Evolutionary conservation across 2,329 filamentous ascomycete species (phyloP).

Genomic region (Beauveria australis): DNA sequence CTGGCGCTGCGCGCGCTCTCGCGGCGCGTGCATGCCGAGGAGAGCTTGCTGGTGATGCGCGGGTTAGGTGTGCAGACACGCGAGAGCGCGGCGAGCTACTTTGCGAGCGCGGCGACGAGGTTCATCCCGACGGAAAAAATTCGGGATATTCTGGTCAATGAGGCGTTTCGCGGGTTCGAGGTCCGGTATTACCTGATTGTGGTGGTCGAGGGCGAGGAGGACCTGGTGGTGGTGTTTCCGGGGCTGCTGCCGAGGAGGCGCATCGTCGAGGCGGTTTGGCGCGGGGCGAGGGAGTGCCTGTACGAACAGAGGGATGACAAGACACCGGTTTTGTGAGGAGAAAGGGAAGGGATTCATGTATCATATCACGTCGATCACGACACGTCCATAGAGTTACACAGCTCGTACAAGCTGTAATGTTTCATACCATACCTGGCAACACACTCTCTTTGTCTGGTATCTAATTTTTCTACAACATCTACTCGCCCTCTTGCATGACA

Average conservation of each 20-base stretch:
- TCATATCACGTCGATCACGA: not conserved
- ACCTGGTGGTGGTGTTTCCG: slow-evolving; percentile 93
- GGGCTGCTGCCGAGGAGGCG: slow-evolving; percentile 62
- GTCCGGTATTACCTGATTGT: slow-evolving; percentile 84
- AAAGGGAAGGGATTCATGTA: not conserved
- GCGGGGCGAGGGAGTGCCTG: slow-evolving; percentile 72
- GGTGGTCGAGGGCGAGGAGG: slow-evolving; percentile 79
- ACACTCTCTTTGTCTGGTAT: not conserved
- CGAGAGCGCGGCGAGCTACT: slow-evolving; percentile 53
- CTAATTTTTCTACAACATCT: slow-evolving; percentile 1
- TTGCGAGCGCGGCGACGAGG: slow-evolving; percentile 40
- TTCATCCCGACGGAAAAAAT: slow-evolving; percentile 87
- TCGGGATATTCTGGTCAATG: slow-evolving; percentile 87
- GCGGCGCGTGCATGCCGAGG: slow-evolving; percentile 50
- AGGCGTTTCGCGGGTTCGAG: slow-evolving; percentile 88
- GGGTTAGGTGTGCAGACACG: slow-evolving; percentile 87
- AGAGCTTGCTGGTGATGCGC: slow-evolving; percentile 80
- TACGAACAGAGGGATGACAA: slow-evolving; percentile 45
- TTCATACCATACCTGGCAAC: not conserved
- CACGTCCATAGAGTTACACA: not conserved
- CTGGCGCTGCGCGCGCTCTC: slow-evolving; percentile 36
- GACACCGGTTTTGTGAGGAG: slow-evolving; percentile 15
- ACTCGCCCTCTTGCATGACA: slow-evolving; percentile 19
- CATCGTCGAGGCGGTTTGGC: slow-evolving; percentile 85
- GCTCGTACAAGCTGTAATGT: not conserved